Conservation (phyloP, 192 early-diverging fungal species). For the Coemansia sp. region DNA sequence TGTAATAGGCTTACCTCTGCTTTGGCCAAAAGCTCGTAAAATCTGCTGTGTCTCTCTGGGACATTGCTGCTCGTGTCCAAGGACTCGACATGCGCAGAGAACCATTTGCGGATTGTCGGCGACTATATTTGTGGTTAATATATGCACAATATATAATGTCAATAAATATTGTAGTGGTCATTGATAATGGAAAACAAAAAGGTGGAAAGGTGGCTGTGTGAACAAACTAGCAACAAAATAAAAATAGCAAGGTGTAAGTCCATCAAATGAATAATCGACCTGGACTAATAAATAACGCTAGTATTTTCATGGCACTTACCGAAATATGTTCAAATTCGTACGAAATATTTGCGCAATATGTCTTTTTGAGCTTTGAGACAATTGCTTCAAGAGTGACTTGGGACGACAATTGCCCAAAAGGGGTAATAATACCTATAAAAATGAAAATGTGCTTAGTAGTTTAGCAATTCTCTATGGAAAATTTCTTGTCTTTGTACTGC, state of each 20-base stretch:
- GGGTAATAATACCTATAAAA: conserved; percentile 34
- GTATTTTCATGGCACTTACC: conserved; percentile 17
- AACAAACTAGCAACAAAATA: no score
- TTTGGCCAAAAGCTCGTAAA: conserved; percentile 48
- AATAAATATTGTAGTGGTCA: no score
- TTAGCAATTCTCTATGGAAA: background rate
- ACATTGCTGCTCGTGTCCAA: conserved; percentile 3
- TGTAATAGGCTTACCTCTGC: conserved; percentile 23
- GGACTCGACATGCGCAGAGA: conserved; percentile 73
- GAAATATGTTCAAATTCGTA: conserved; percentile 93
- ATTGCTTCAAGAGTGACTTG: conserved; percentile 27
- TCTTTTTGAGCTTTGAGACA: conserved; percentile 52
- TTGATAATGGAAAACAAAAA: no score
- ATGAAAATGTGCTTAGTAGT: background rate
- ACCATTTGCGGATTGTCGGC: conserved; percentile 80
- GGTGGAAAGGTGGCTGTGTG: no score
- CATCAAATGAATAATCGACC: no score
- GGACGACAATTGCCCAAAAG: conserved; percentile 7
- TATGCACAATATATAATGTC: no score
- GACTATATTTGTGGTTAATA: no score
- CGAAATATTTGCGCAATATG: conserved; percentile 77
- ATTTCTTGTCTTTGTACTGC: no score
- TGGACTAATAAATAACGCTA: conserved; percentile 1
- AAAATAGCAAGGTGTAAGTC: no score
- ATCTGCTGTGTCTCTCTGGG: conserved; percentile 59